These are phyloP conservation scores for Taiwanofungus camphoratus DNA, from an alignment of 1,284 basidiomycete genomes.

Conservation along the genomic window DNA sequence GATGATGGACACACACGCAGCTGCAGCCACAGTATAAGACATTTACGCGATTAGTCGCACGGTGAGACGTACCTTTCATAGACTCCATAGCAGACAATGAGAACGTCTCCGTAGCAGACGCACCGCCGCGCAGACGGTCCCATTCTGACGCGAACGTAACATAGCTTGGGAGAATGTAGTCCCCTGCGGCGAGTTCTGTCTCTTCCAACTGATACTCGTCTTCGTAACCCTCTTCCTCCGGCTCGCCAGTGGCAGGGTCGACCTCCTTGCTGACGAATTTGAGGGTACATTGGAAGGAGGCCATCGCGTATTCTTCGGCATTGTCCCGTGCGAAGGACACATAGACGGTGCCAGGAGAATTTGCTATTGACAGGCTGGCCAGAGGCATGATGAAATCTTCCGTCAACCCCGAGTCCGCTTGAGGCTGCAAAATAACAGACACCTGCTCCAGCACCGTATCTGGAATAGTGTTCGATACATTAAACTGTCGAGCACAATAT, in stretches of 20 bases:
- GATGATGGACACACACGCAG: conserved; percentile 89
- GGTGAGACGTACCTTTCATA: conserved; percentile 69
- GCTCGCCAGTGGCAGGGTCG: conserved; percentile 93
- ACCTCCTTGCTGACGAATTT: conserved; percentile 98
- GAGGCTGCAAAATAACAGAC: conserved; percentile 87
- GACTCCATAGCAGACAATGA: conserved; percentile 90
- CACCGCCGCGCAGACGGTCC: conserved; percentile 80
- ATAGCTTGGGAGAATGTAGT: conserved; percentile 93
- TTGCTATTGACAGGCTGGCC: conserved; percentile 59
- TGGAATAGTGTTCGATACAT: conserved; percentile 97
- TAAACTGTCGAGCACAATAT: conserved; percentile 60
- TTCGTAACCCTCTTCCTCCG: conserved; percentile 97
- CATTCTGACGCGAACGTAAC: conserved; percentile 90
- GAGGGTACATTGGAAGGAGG: conserved; percentile 90
- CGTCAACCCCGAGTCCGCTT: conserved; percentile 69
- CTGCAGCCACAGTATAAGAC: conserved; percentile 34
- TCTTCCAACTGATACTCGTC: conserved; percentile 99
- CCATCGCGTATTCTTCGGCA: conserved; percentile 74
- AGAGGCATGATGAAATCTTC: conserved; percentile 97
- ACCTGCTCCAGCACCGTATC: conserved; percentile 96
- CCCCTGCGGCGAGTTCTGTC: conserved; percentile 87
- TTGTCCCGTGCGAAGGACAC: conserved; percentile 88
- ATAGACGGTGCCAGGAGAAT: conserved; percentile 81
- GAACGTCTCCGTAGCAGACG: conserved; percentile 89
- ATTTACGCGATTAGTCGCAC: background rate